Evolutionary conservation across 78 protist species (phyloP).

Genomic region (Creolimax fragrantissima): DNA sequence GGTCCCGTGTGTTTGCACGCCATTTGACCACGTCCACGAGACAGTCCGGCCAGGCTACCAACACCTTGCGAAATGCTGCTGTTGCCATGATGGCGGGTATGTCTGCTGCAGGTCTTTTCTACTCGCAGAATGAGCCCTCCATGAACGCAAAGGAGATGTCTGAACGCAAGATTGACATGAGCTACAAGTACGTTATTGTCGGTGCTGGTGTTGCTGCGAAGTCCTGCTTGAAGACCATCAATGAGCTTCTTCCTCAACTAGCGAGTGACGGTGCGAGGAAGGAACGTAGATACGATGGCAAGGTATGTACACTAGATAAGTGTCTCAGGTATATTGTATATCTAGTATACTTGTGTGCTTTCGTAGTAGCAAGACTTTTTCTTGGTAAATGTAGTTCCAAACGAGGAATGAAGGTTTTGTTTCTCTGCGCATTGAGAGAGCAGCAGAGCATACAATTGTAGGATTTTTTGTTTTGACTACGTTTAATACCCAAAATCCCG

Average conservation of each 20-base stretch:
- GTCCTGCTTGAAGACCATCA: conserved; percentile 20
- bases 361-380: too few relatives aligned
- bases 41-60: not conserved
- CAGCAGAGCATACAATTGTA: too few relatives aligned
- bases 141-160: not conserved
- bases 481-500: too few relatives aligned
- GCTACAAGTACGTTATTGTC: conserved; percentile 28
- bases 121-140: not conserved
- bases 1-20: not conserved
- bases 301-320: too few relatives aligned
- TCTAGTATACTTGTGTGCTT: too few relatives aligned
- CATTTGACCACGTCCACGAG: not conserved
- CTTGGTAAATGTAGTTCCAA: too few relatives aligned
- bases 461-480: too few relatives aligned
- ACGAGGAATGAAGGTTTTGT: too few relatives aligned
- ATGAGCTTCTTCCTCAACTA: not conserved
- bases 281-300: not conserved
- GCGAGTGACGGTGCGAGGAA: not conserved
- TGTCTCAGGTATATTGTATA: too few relatives aligned
- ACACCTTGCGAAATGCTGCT: not conserved
- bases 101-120: not conserved
- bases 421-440: too few relatives aligned
- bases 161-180: not conserved
- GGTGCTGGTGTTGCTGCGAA: conserved; percentile 24
- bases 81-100: not conserved